Evolutionary conservation across 768 basidiomycete genomes (phyloP).

Genomic region (Antrodiella citrinella): DNA sequence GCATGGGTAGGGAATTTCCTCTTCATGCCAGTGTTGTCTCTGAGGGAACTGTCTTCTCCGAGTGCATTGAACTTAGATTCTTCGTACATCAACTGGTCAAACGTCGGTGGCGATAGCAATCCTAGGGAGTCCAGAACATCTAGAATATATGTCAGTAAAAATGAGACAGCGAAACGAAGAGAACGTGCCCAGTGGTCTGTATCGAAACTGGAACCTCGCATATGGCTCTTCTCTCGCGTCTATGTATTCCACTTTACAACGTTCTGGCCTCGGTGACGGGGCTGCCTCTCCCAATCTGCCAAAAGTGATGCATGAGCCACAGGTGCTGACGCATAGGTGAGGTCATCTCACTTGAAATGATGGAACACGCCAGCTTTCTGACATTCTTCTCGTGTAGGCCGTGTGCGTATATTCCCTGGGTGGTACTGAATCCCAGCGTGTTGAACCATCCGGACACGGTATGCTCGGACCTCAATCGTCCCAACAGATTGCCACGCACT

Average conservation of each 20-base stretch:
- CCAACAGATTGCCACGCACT: not conserved
- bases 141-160: not conserved
- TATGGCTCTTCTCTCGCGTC: constrained; percentile 4
- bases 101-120: not conserved
- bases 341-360: not conserved
- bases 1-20: not conserved
- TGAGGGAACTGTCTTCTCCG: too few species aligned
- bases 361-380: not conserved
- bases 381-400: not conserved
- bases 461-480: not conserved
- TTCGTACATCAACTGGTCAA: too few species aligned
- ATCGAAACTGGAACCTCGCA: constrained; percentile 1
- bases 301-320: too few species aligned
- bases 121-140: not conserved
- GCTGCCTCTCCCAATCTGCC: not conserved
- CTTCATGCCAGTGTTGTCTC: not conserved
- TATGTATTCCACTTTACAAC: not conserved
- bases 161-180: not conserved
- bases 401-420: not conserved
- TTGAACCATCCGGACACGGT: not conserved
- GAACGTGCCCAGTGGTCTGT: constrained; percentile 1
- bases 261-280: not conserved
- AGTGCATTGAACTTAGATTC: too few species aligned
- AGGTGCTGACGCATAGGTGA: too few species aligned
- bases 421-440: not conserved